phyloP scores from a whole-genome alignment of 306 rosid species.

The Herpetospermum pedunculosum region DNA sequence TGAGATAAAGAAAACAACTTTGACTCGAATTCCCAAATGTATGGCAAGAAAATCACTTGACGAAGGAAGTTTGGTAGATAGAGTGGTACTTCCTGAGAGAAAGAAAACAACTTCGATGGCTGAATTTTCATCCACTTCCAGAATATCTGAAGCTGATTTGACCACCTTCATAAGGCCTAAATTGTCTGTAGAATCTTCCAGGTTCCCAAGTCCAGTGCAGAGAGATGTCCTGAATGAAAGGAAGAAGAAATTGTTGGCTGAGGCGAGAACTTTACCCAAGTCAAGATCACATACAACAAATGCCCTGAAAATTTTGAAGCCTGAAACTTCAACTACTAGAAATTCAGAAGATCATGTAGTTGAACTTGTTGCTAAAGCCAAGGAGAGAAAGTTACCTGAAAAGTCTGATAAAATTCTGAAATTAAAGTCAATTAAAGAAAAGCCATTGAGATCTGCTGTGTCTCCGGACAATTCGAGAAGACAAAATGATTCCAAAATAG shows the following conservation, averaged over 20 bases:
- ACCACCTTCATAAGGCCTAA: background rate
- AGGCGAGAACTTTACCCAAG: constrained; percentile 20
- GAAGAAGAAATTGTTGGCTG: constrained; percentile 27
- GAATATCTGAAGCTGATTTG: constrained; percentile 6
- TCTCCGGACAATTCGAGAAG: constrained; percentile 19
- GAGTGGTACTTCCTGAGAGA: constrained; percentile 17
- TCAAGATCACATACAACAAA: constrained; percentile 17
- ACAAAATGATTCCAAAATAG: constrained; percentile 24
- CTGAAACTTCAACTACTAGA: constrained; percentile 20
- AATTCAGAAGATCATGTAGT: constrained; percentile 20
- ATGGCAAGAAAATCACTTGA: constrained; percentile 22
- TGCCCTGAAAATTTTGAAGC: constrained; percentile 24
- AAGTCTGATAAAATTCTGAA: constrained; percentile 23
- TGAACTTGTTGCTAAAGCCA: constrained; percentile 16
- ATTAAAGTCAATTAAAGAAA: constrained; percentile 18
- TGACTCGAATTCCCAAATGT: constrained; percentile 15
- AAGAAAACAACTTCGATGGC: constrained; percentile 12
- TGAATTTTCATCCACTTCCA: constrained; percentile 24
- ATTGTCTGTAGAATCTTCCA: constrained; percentile 20
- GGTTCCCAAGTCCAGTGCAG: constrained; percentile 13
- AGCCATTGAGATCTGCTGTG: constrained; percentile 22
- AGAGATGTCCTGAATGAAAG: constrained; percentile 17
- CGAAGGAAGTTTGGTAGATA: constrained; percentile 15
- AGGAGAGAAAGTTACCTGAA: constrained; percentile 25
- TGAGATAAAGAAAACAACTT: constrained; percentile 15